Percentiles rank a stretch among this genome's conserved stretches.
Conservation (phyloP, 208 protist species). For the Crithidia fasciculata region DNA sequence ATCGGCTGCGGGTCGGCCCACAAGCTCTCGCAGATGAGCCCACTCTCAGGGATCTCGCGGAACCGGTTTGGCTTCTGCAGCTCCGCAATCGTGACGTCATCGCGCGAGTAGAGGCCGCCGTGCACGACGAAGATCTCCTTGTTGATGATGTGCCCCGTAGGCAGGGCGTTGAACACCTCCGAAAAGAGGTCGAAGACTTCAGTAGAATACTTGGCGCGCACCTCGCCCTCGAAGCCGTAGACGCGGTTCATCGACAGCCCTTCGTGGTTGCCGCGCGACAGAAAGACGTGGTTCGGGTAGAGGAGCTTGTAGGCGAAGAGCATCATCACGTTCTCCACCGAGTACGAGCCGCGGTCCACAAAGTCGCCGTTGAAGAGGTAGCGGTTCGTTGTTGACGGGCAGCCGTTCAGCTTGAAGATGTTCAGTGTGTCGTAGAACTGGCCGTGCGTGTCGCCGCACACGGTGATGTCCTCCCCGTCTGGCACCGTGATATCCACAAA, state of each 20-base stretch:
- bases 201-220: conserved; percentile 94
- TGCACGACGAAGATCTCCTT: conserved; percentile 95
- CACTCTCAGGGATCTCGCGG: conserved; percentile 94
- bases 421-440: conserved; percentile 98
- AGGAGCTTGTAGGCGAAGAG: conserved; percentile 97
- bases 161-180: conserved; percentile 96
- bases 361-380: conserved; percentile 97
- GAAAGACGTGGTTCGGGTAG: conserved; percentile 95
- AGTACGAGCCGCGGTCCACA: conserved; percentile 97
- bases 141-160: conserved; percentile 94
- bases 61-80: conserved; percentile 96
- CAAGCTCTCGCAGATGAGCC: conserved; percentile 96
- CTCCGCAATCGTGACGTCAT: conserved; percentile 96
- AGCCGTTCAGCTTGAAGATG: conserved; percentile 95
- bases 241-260: conserved; percentile 96
- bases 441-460: conserved; percentile 99
- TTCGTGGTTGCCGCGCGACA: conserved; percentile 98
- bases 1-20: conserved; percentile 97
- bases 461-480: conserved; percentile 90
- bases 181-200: conserved; percentile 95
- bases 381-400: conserved; percentile 87
- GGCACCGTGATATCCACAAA: conserved; percentile 90
- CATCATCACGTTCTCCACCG: conserved; percentile 95
- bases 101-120: conserved; percentile 95
- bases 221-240: conserved; percentile 99